These are phyloP conservation scores for Syzygium aqueum DNA, from an alignment of 345 rosid genomes.

Conservation along the genomic window DNA sequence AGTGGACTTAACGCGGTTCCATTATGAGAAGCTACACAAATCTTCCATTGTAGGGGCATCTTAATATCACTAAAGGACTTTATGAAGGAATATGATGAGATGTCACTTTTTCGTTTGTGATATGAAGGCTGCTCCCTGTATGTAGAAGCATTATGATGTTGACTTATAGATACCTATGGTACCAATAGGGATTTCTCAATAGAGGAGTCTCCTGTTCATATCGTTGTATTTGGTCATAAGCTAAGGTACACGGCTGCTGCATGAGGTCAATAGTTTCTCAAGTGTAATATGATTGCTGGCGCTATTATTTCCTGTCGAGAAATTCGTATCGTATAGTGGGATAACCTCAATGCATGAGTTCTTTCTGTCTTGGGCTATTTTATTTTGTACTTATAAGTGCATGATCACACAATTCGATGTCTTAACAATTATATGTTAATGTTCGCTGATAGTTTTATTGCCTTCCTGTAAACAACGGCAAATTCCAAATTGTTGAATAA, in stretches of 20 bases:
- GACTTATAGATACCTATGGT: background rate
- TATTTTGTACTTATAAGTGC: background rate
- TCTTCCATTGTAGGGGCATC: background rate
- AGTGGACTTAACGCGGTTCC: background rate
- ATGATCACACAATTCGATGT: background rate
- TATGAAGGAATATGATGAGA: background rate
- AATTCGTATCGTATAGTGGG: background rate
- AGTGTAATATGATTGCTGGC: background rate
- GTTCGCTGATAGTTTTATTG: background rate
- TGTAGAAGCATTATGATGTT: background rate
- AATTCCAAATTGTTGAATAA: background rate
- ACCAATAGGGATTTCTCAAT: background rate
- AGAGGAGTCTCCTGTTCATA: background rate
- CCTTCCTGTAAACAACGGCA: background rate
- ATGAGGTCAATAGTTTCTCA: background rate
- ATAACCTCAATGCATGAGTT: background rate
- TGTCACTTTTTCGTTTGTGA: background rate
- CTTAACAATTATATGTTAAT: background rate
- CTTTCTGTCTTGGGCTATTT: background rate
- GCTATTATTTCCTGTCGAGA: background rate
- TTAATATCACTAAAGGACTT: background rate
- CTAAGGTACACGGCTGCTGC: background rate
- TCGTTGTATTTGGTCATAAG: background rate
- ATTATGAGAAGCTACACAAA: background rate
- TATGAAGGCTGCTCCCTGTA: background rate